A percentile compares a stretch with the other conserved stretches of the same genome.
Evolutionary conservation across 2,329 filamentous ascomycete species (phyloP).

Genomic region (Zasmidium citrigriseum): DNA sequence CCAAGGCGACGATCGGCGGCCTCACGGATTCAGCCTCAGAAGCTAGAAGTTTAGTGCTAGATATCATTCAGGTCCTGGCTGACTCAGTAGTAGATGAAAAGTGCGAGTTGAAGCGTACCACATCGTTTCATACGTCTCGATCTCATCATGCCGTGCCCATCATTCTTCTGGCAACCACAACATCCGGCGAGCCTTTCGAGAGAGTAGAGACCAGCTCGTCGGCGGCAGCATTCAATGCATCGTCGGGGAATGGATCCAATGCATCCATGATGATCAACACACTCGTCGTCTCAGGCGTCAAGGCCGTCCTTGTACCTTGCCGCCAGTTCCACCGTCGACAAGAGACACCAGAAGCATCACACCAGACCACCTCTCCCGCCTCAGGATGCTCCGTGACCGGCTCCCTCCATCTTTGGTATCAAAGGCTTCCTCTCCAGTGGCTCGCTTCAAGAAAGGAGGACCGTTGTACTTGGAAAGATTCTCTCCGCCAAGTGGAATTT

Average conservation of each 20-base stretch:
- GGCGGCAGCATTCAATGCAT: constrained; percentile 28
- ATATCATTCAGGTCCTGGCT: no score
- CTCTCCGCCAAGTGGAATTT: constrained; percentile 42
- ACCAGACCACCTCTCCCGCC: constrained; percentile 42
- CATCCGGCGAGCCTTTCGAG: background rate
- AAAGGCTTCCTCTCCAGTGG: constrained; percentile 39
- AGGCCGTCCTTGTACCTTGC: constrained; percentile 39
- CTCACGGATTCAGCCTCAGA: no score
- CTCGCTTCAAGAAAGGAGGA: constrained; percentile 32
- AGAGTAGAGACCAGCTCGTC: constrained; percentile 30
- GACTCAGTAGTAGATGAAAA: no score
- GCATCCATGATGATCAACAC: constrained; percentile 41
- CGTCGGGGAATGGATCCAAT: constrained; percentile 28
- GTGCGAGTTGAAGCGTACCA: no score
- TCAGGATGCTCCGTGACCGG: constrained; percentile 21
- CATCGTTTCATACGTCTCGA: no score
- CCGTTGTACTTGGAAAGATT: constrained; percentile 42
- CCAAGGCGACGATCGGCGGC: no score
- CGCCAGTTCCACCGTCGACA: constrained; percentile 45
- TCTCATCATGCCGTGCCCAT: no score
- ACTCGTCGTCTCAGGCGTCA: constrained; percentile 37
- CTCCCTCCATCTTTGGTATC: constrained; percentile 35
- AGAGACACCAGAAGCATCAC: constrained; percentile 40
- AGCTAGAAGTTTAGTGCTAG: no score
- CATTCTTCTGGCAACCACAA: background rate